Evolutionary conservation across 2,329 filamentous ascomycete species (phyloP), one percentile per base, ranked within the genome.

Genomic region (Thielaviopsis populi): DNA sequence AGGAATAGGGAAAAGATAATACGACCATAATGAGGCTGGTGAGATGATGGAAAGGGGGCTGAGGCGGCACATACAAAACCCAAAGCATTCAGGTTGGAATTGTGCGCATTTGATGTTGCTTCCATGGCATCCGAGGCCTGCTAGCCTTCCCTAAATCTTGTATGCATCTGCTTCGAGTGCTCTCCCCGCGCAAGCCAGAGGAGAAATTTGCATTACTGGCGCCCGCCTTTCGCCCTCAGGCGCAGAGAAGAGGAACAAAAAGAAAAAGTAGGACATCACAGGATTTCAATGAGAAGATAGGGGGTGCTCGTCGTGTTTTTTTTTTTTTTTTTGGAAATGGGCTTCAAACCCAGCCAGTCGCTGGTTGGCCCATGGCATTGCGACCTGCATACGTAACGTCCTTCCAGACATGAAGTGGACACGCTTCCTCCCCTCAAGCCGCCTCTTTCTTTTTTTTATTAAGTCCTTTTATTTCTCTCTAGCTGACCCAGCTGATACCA

Each of bases 341-440:
- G 27, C 30, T 56, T 33, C 33, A 56, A 56, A 15, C 24, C 53
- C 17, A 6, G 30, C 53, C 17, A n/a, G 24, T 15, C n/a, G 53
- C 30, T 56, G 53, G 37, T 56, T 56, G 53, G 53, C 24, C 27
- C 10, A 17, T 46, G 15, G 30, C 15, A 56, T 19, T 56, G 53
- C 27, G 53, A 56, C 53, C 53, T 56, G 53, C 27, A 56, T 56
- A 56, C 53, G 53, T 56, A 56, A 37, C 53, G 24, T 33, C 53
- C 30, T 56, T 56, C 17, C 30, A 56, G 53, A 37, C 46, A 50
- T 24, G 1, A 50, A 50, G 46, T 50, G 46, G 46, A 24, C 42
- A n/a, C 27, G n/a, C n/a, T n/a, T n/a, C n/a, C 53, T n/a, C 53
- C 7, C n/a, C 27, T 11, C 53, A 19, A 56, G 53, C 27, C 27